A percentile compares a stretch with the other conserved stretches of the same genome.
Evolutionary conservation across 345 rosid species (phyloP).

Genomic region (Eucalyptus viminalis): DNA sequence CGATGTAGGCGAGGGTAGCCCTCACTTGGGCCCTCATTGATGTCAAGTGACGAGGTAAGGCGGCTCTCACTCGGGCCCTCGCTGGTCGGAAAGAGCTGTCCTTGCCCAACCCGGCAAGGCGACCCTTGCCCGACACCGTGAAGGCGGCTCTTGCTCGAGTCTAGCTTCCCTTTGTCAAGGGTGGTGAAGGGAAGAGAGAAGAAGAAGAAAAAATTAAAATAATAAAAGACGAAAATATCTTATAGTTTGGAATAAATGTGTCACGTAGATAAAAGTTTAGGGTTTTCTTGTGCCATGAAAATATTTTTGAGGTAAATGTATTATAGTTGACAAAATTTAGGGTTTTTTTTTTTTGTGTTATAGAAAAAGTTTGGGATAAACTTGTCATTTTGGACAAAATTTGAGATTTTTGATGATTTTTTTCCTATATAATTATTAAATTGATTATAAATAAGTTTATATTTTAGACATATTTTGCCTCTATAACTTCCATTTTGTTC

Average conservation of each 20-base stretch:
- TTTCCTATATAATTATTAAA: no score
- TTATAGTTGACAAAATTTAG: rapidly evolving
- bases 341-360: rapidly evolving
- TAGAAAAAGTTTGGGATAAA: rapidly evolving
- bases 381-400: rapidly evolving
- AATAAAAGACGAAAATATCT: rapidly evolving
- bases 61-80: rapidly evolving
- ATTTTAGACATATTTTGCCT: no score
- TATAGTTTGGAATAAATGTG: rapidly evolving
- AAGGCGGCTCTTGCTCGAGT: rapidly evolving
- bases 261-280: rapidly evolving
- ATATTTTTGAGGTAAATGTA: rapidly evolving
- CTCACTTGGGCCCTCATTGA: rapidly evolving
- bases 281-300: no score
- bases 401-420: rapidly evolving
- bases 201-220: rapidly evolving
- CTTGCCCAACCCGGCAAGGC: rapidly evolving
- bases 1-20: rapidly evolving
- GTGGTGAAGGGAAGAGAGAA: rapidly evolving
- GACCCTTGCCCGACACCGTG: rapidly evolving
- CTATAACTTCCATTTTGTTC: no score
- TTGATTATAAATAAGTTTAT: no score
- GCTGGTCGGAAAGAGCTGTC: rapidly evolving
- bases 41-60: rapidly evolving
- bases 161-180: rapidly evolving